Conservation (phyloP, 2,329 filamentous ascomycete species). For the Gyromitra esculenta region DNA sequence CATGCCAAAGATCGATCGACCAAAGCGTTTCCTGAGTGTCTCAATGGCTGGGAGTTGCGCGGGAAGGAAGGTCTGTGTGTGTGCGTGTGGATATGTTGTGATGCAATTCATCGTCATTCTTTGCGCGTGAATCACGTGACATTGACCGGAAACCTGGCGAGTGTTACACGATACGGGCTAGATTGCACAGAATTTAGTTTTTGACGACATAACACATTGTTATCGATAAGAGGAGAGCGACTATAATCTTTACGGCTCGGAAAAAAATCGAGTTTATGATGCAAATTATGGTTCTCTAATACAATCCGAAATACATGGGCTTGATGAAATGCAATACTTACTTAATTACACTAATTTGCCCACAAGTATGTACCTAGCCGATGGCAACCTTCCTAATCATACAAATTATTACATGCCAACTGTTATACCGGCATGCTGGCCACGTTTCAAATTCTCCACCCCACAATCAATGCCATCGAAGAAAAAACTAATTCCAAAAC, state of each 20-base stretch:
- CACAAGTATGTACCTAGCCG: background rate
- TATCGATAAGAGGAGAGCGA: background rate
- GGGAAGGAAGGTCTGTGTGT: background rate
- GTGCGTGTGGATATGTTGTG: conserved; percentile 15
- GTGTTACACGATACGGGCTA: background rate
- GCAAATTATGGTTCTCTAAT: background rate
- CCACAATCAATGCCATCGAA: background rate
- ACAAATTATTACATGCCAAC: conserved; percentile 37
- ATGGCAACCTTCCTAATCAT: background rate
- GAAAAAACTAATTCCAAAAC: background rate
- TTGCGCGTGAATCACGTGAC: conserved; percentile 23
- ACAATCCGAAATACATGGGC: background rate
- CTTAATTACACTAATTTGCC: background rate
- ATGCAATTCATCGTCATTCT: conserved; percentile 49
- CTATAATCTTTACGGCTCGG: background rate
- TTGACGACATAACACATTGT: background rate
- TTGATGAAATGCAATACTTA: background rate
- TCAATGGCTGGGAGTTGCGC: conserved; percentile 8
- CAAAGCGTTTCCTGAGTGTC: background rate
- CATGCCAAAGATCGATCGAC: conserved; percentile 34
- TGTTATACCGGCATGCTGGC: conserved; percentile 18
- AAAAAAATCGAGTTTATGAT: background rate
- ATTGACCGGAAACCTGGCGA: conserved; percentile 21
- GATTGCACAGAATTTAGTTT: conserved; percentile 9
- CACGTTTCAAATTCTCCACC: conserved; percentile 4